Conservation (phyloP, 139 green algal genomes). For the Cymbomonas tetramitiformis region DNA sequence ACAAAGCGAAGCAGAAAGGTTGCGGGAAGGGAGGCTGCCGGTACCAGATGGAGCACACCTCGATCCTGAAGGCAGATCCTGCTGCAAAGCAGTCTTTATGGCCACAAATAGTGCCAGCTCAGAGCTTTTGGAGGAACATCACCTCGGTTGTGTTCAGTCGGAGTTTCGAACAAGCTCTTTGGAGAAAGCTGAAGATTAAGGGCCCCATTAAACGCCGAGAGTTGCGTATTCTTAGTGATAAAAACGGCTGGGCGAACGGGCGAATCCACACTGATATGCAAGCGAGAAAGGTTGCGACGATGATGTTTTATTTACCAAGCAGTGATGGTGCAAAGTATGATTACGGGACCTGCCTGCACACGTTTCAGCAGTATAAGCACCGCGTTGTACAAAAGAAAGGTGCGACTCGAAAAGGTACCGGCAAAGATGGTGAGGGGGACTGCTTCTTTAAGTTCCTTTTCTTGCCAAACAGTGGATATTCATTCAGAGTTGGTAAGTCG, state of each 20-base stretch:
- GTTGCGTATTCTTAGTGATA: background rate
- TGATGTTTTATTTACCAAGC: background rate
- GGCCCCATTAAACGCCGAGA: background rate
- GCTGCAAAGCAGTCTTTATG: background rate
- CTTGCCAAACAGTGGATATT: too few relatives aligned
- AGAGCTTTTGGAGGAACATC: background rate
- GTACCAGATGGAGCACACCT: background rate
- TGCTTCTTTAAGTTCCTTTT: too few relatives aligned
- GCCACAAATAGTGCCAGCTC: background rate
- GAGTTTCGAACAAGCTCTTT: background rate
- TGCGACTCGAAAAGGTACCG: too few relatives aligned
- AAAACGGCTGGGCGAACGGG: background rate
- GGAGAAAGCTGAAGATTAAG: background rate
- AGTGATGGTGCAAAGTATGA: background rate
- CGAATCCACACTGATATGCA: background rate
- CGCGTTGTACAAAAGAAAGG: too few relatives aligned
- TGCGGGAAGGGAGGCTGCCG: background rate
- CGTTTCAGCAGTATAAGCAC: background rate
- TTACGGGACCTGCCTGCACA: slow-evolving; percentile 10
- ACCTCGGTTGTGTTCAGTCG: background rate
- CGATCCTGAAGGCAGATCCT: background rate
- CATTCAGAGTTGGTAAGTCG: too few relatives aligned
- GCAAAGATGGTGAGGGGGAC: too few relatives aligned
- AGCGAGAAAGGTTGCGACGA: slow-evolving; percentile 6
- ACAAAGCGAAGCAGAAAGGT: background rate